Evolutionary conservation across 257 asterid species (phyloP).

Genomic region (Fraxinus anomala): DNA sequence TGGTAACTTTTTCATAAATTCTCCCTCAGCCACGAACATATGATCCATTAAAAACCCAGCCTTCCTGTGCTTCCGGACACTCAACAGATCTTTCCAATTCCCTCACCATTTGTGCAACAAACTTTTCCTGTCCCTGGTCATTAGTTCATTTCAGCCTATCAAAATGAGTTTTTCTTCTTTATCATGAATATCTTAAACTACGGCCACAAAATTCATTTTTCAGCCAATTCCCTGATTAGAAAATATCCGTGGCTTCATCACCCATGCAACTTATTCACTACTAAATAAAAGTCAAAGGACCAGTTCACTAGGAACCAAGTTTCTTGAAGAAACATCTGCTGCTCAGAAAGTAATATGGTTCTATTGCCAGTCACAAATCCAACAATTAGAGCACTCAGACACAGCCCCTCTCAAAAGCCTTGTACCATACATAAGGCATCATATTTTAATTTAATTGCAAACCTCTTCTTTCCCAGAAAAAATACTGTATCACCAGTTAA

Average conservation of each 20-base stretch:
- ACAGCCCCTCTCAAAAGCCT: neutral
- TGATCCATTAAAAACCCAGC: neutral
- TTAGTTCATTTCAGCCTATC: neutral
- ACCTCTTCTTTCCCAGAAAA: neutral
- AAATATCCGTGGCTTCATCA: neutral
- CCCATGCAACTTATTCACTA: too few species aligned
- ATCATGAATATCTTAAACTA: neutral
- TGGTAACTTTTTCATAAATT: neutral
- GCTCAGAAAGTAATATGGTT: neutral
- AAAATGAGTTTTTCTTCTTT: neutral
- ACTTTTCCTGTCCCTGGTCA: neutral
- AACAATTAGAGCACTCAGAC: neutral
- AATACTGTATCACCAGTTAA: neutral
- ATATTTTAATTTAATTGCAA: too few species aligned
- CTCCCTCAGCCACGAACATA: neutral
- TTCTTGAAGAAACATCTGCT: neutral
- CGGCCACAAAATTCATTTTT: neutral
- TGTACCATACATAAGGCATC: neutral
- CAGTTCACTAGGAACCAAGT: neutral
- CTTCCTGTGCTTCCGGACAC: neutral
- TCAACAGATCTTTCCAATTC: neutral
- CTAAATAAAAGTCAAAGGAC: neutral
- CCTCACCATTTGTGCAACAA: neutral
- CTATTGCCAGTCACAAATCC: neutral
- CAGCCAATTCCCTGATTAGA: neutral